Evolutionary conservation across 306 rosid genomes (phyloP), one percentile per base, ranked within the genome.

Genomic region (Oemleria cerasiformis): DNA sequence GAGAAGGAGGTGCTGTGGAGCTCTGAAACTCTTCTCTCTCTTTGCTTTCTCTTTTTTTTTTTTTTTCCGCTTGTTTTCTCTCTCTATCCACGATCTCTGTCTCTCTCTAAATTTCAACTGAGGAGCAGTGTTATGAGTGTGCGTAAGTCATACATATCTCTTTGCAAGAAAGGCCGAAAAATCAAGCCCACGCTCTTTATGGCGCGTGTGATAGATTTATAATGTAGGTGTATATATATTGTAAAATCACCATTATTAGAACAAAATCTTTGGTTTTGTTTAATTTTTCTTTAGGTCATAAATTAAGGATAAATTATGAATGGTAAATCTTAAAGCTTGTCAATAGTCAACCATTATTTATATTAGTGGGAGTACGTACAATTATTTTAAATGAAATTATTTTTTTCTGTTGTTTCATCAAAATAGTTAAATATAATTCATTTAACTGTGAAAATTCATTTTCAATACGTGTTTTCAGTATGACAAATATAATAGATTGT

Each of bases 81-180:
- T 36, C 64, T 64, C 30, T 11, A 21, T 0, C 73, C 36, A 53
- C 48, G 67, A 14, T 6, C 62, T 8, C 36, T 70, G 38, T 12
- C 45, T 43, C 40, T 65, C 45, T 67, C 79, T 63, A 60, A 67
- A 41, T 11, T 34, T 30, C n/a, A 17, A 20, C 69, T 41, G 12
- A 11, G 56, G 48, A 61, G 62, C 47, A 20, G 45, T 66, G 16
- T 21, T 0, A 8, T 11, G 17, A 0, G 47, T 38, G 39, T 21
- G 79, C 66, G 70, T 36, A 75, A 72, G 87, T 78, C 87, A 83
- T 72, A 55, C 75, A 73, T 72, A 50, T 66, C 72, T 34, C 54
- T 64, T 61, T 74, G 72, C 53, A 21, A 38, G 43, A 20, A 74
- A 56, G 41, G 40, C 20, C 19, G 39, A 36, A 75, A 16, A 25